A percentile compares a stretch with the other conserved stretches of the same genome.
phyloP scores from a whole-genome alignment of 108 stramenopile genomes.

The Pseudonitzschia delicatissima region DNA sequence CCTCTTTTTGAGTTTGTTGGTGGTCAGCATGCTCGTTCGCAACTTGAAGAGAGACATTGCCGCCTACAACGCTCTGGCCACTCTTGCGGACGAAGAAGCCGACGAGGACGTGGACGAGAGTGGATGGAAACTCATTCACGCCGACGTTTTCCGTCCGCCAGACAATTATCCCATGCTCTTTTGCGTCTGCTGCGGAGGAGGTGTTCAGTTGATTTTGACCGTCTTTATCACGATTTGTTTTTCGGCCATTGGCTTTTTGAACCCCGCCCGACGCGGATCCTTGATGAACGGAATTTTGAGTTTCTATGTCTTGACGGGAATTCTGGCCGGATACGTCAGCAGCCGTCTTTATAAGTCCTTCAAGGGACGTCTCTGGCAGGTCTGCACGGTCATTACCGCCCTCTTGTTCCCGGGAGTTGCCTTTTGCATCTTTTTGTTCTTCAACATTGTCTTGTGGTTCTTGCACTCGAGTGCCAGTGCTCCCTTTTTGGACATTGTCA shows the following conservation, averaged over 20 bases:
- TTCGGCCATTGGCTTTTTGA: slow-evolving; percentile 91
- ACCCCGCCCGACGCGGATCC: slow-evolving; percentile 91
- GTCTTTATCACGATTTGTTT: slow-evolving; percentile 75
- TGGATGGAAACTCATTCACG: slow-evolving; percentile 99
- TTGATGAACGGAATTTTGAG: slow-evolving; percentile 88
- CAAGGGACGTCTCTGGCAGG: slow-evolving; percentile 91
- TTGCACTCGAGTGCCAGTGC: slow-evolving; percentile 90
- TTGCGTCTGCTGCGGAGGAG: slow-evolving; percentile 95
- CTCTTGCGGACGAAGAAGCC: slow-evolving; percentile 87
- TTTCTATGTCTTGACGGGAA: slow-evolving; percentile 91
- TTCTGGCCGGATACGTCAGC: slow-evolving; percentile 84
- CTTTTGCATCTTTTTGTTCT: slow-evolving; percentile 80
- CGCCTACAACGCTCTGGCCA: slow-evolving; percentile 91
- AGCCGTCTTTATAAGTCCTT: slow-evolving; percentile 93
- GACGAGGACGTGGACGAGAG: slow-evolving; percentile 89
- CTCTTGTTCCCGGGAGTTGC: slow-evolving; percentile 86
- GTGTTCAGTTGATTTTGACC: slow-evolving; percentile 75
- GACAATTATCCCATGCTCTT: slow-evolving; percentile 88
- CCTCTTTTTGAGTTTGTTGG: slow-evolving; percentile 91
- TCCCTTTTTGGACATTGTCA: slow-evolving; percentile 89
- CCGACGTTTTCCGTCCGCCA: slow-evolving; percentile 99
- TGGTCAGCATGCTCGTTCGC: slow-evolving; percentile 93
- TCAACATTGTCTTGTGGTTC: slow-evolving; percentile 90
- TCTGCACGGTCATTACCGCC: slow-evolving; percentile 93
- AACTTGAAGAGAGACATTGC: slow-evolving; percentile 94